Evolutionary conservation across 2,329 filamentous ascomycete genomes (phyloP).

Genomic region (Beauveria scarabaeidicola): DNA sequence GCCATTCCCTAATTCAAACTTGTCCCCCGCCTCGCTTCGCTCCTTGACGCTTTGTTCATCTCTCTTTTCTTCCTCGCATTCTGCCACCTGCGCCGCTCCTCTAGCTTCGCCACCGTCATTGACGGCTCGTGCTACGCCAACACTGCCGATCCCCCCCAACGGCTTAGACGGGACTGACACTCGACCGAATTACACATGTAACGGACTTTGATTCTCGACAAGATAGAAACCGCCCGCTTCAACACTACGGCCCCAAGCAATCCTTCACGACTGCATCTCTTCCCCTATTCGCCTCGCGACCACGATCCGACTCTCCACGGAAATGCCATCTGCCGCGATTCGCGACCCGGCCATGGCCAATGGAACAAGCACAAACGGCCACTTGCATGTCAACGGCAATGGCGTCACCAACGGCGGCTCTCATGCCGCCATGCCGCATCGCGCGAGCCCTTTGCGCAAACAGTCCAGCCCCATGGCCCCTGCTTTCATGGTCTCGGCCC

Average conservation of each 20-base stretch:
- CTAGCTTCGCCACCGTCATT: neutral
- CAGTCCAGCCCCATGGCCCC: conserved; percentile 64
- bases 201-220: neutral
- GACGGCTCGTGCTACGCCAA: neutral
- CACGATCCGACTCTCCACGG: neutral
- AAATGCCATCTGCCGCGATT: conserved; percentile 5
- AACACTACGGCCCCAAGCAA: neutral
- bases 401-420: conserved; percentile 27
- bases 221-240: neutral
- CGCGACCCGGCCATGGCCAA: conserved; percentile 5
- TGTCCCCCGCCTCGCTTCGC: neutral
- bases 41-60: neutral
- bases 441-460: conserved; percentile 42
- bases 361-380: conserved; percentile 15
- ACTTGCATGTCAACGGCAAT: conserved; percentile 27
- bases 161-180: neutral
- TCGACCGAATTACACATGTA: neutral
- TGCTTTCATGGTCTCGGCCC: conserved; percentile 94
- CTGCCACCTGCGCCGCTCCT: neutral
- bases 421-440: conserved; percentile 25
- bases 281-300: neutral
- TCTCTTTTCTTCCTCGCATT: neutral
- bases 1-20: neutral
- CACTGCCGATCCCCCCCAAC: neutral
- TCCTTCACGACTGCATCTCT: neutral